These are phyloP conservation scores for Teratosphaeria epicoccoides DNA, from an alignment of 2,329 filamentous ascomycete species.

Conservation along the genomic window DNA sequence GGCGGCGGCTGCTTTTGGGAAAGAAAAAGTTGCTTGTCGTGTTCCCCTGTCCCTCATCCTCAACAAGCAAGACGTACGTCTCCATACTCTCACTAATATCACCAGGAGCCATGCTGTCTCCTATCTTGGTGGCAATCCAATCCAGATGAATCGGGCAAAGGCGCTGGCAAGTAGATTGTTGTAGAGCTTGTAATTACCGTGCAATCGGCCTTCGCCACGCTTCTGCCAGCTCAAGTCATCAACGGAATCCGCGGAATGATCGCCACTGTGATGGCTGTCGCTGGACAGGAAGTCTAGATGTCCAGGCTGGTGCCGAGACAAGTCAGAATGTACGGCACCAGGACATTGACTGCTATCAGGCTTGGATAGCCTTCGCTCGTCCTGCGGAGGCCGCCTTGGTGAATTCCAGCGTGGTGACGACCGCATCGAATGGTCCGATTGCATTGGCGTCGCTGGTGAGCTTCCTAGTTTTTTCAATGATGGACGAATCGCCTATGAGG, in stretches of 20 bases:
- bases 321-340: background rate
- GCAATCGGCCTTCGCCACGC: too few species aligned
- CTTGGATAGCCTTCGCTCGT: background rate
- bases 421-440: background rate
- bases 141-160: too few species aligned
- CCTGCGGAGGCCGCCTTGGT: background rate
- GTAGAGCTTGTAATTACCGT: too few species aligned
- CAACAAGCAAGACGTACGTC: background rate
- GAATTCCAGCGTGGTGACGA: background rate
- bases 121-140: too few species aligned
- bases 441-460: background rate
- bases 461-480: too few species aligned
- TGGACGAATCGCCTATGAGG: too few species aligned
- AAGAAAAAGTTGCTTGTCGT: background rate
- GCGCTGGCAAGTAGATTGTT: too few species aligned
- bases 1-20: background rate
- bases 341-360: too few species aligned
- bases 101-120: background rate
- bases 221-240: background rate
- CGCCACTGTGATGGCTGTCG: background rate
- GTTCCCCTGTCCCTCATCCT: background rate
- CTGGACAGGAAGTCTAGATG: background rate
- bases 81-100: constrained; percentile 22
- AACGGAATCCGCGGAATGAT: background rate
- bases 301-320: background rate